Evolutionary conservation across 768 basidiomycete species (phyloP).

Genomic region (Naganishia vishniacii): DNA sequence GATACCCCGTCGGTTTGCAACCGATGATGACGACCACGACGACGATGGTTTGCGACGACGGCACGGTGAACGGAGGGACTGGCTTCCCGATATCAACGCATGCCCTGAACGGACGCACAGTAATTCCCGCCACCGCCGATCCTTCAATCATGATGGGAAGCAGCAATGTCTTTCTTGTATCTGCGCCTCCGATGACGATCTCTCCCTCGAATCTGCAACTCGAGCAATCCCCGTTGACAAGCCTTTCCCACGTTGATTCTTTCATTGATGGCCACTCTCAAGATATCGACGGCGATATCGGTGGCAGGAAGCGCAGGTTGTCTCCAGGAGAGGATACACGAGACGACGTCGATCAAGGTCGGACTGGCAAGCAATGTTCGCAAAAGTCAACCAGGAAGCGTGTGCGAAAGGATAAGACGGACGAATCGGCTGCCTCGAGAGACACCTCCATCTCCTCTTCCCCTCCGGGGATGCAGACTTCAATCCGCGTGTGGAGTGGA

Average conservation of each 20-base stretch:
- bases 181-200: slow-evolving; percentile 3
- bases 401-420: not conserved
- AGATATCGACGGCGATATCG: not conserved
- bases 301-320: not conserved
- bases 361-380: not conserved
- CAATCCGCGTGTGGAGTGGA: not conserved
- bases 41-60: not conserved
- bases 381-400: not conserved
- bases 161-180: not conserved
- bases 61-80: not conserved
- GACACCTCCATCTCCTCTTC: not conserved
- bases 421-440: not conserved
- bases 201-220: slow-evolving; percentile 14
- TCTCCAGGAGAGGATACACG: not conserved
- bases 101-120: not conserved
- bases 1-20: not conserved
- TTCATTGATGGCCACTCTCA: not conserved
- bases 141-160: slow-evolving; percentile 3
- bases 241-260: not conserved
- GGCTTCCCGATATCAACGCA: not conserved
- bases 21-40: not conserved
- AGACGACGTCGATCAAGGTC: not conserved
- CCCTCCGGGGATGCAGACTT: not conserved
- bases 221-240: not conserved
- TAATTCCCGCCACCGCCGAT: not conserved